Evolutionary conservation across 1,284 basidiomycete species (phyloP).

Genomic region (Ustilago cynodontis): DNA sequence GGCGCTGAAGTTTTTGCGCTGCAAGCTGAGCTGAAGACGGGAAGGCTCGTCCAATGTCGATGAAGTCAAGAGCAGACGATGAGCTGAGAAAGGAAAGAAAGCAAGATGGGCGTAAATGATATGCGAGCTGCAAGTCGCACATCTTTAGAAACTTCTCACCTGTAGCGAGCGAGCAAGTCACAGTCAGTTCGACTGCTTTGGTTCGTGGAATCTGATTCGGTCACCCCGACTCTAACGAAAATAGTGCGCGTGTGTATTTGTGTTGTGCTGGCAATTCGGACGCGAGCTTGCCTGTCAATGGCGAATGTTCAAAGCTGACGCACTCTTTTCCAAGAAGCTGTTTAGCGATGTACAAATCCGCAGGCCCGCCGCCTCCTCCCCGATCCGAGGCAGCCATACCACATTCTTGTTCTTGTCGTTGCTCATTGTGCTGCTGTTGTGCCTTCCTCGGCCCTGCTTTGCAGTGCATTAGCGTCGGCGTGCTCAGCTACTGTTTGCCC

Average conservation of each 20-base stretch:
- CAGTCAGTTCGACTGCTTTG: neutral
- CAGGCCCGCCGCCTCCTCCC: neutral
- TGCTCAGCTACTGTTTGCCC: neutral
- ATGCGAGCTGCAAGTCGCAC: slow-evolving; percentile 17
- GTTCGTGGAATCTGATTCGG: slow-evolving; percentile 6
- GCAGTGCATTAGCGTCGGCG: neutral
- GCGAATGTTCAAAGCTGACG: neutral
- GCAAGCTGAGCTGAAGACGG: neutral
- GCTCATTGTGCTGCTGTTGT: too few species aligned
- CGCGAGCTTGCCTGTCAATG: too few species aligned
- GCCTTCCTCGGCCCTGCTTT: neutral
- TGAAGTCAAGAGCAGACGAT: too few species aligned
- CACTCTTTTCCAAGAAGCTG: too few species aligned
- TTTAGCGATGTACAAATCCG: neutral
- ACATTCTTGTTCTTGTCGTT: neutral
- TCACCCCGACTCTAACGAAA: neutral
- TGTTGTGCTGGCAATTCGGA: neutral
- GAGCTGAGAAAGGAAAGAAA: neutral
- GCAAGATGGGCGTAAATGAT: neutral
- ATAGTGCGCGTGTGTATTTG: neutral
- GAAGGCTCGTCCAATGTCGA: too few species aligned
- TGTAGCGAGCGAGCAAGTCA: neutral
- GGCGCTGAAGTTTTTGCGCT: neutral
- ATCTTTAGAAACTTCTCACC: slow-evolving; percentile 5
- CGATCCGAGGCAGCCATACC: slow-evolving; percentile 1